Base-by-base conservation (phyloP, 2,329 filamentous ascomycete genomes). In the Rosellinia necatrix region DNA sequence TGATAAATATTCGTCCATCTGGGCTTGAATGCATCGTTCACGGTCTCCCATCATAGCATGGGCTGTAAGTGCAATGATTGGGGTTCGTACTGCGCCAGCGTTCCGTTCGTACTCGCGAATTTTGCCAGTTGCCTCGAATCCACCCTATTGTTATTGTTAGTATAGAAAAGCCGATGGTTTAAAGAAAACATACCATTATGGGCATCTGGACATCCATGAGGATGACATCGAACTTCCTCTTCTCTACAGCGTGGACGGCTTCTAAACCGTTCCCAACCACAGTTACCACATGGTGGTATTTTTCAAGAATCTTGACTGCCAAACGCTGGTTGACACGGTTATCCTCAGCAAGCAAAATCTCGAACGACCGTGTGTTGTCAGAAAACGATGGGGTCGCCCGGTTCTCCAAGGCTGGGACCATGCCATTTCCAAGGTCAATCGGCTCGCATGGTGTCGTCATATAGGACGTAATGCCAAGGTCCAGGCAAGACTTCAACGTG, bases 151-250 rank as follows among this genome's bases (percentile, higher is more conserved):
- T 43, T 32, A 49, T 42, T 24, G 40, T 66, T 61, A 62, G 48
- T 56, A 44, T 42, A 12, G 24, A 3, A 44, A 34, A 37, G 2
- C n/a, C 10, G 17, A 7, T n/a, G 19, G 43, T 12, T 2, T 21
- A 3, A 1, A 41, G 12, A n/a, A 48, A 30, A 58, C 85, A 78
- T 76, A 90, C 87, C 92, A 97, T 97, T 68, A 97, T 90, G n/a
- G 94, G 94, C 94, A 99, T 99, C 72, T 97, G 94, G 15, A 99
- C 94, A 71, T 99, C 94, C 94, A 99, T 99, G 44, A 99, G 82
- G 62, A 99, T 94, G 59, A 96, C 91, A 72, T 99, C 94, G 72
- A 96, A 99, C 71, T 91, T 89, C 76, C 89, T 93, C 71, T 88
- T 85, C 80, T 96, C 92, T 66, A 97, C 87, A n/a, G 90, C 87